Percentiles rank a stretch among this genome's conserved stretches.
These are phyloP conservation scores for Hypoxylon lienhwacheense DNA, from an alignment of 495 filamentous ascomycete species.

Conservation along the genomic window DNA sequence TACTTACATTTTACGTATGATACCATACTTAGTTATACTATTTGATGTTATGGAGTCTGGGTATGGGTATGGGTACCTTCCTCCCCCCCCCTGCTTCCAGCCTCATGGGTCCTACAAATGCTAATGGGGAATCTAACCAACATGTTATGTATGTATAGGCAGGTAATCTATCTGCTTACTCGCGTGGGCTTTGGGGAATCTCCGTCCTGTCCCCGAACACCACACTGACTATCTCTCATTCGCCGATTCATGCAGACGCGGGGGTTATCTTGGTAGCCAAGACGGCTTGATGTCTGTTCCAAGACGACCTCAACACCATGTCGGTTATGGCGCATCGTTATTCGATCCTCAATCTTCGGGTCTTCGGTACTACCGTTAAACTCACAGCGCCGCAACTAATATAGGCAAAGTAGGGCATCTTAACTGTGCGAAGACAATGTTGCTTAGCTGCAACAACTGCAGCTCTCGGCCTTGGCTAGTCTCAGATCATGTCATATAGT, in stretches of 20 bases:
- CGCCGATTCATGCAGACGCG: slow-evolving; percentile 16
- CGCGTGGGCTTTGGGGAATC: slow-evolving; percentile 2
- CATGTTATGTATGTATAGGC: background rate
- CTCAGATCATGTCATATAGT: background rate
- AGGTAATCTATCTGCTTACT: background rate
- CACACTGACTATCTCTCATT: slow-evolving; percentile 12
- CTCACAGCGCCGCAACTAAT: slow-evolving; percentile 1
- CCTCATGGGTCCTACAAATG: background rate
- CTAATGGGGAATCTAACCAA: background rate
- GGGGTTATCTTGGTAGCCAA: slow-evolving; percentile 7
- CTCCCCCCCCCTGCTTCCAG: background rate
- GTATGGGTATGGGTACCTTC: background rate
- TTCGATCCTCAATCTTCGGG: background rate
- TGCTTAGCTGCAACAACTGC: slow-evolving; percentile 6
- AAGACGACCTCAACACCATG: background rate
- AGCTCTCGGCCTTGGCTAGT: slow-evolving; percentile 7
- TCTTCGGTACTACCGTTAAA: slow-evolving; percentile 1
- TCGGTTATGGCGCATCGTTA: slow-evolving; percentile 11
- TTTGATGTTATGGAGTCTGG: background rate
- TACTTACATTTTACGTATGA: too few relatives aligned
- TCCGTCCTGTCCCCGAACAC: slow-evolving; percentile 12
- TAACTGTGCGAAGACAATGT: background rate
- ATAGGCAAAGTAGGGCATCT: background rate
- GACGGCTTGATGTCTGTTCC: background rate
- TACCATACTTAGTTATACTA: background rate